Base-by-base conservation (phyloP, 1,284 basidiomycete genomes). In the Thecaphora frezii region DNA sequence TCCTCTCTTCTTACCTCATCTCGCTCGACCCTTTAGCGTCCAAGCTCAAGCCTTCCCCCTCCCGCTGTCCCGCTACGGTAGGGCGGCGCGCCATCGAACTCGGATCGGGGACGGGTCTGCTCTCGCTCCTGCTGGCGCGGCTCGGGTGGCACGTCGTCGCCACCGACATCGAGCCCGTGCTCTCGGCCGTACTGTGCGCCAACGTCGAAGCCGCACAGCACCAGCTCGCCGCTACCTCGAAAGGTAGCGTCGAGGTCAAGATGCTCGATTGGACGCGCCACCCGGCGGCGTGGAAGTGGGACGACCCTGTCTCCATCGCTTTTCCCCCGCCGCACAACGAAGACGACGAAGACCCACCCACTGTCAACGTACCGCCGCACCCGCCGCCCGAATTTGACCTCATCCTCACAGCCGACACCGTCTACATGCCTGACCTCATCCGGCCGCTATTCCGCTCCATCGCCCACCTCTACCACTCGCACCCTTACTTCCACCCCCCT, bases 371-470 rank as follows among this genome's bases (percentile, higher is more conserved):
- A 18, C 8, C 43, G 3, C 37, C 38, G 50, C 23, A 23, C 1
- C 37, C 23, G 7, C 19, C 19, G 3, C 44, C 24, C 4, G 24
- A 21, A 10, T 59, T 89, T 81, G 88, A 93, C 80, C 82, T 92
- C 58, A 87, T 94, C 62, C 78, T 90, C 52, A 87, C 90, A 18
- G 87, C 91, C 52, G 92, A 96, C 79, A 93, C 92, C 0, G 81
- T 93, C 49, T 94, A 93, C 78, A 80, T 83, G 26, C 76, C 83
- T 1, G 80, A 83, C 9, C 86, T 93, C 46, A 79, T 88, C 26
- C 74, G 83, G 18, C 89, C 89, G 0, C 85, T 94, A 44, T 83
- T 92, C 42, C 83, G 84, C 41, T 86, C 88, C n/a, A 78, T 91
- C 7, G 83, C 37, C 83, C 83, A 72, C 73, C 76, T 28, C 59